phyloP scores from a whole-genome alignment of 768 basidiomycete genomes.

The Cubamyces lactineus region DNA sequence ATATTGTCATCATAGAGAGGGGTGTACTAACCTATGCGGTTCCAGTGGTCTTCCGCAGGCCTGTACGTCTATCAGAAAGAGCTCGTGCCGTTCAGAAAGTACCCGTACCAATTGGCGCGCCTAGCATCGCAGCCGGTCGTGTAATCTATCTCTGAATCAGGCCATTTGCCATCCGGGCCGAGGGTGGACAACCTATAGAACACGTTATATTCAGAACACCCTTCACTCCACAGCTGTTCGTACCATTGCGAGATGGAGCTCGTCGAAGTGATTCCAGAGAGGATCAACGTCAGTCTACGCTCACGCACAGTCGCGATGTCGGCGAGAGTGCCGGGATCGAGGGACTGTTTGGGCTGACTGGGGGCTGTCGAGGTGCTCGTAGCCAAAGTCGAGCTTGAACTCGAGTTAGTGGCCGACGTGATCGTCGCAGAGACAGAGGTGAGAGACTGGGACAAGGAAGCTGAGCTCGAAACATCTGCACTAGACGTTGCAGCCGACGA shows the following conservation, averaged over 20 bases:
- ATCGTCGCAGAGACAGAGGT: not conserved
- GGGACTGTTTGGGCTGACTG: conserved; percentile 9
- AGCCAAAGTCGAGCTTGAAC: not conserved
- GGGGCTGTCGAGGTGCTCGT: conserved; percentile 2
- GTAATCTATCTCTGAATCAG: conserved; percentile 59
- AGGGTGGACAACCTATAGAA: conserved; percentile 50
- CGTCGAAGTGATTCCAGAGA: conserved; percentile 33
- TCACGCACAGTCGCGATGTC: conserved; percentile 41
- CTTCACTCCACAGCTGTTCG: not conserved
- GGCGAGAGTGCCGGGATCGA: conserved; percentile 28
- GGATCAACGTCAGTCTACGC: conserved; percentile 47
- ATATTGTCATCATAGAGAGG: not conserved
- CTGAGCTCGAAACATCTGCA: not conserved
- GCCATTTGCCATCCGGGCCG: conserved; percentile 51
- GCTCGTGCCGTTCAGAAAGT: not conserved
- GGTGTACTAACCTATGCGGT: conserved; percentile 47
- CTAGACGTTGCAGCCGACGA: not conserved
- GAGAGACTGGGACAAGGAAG: not conserved
- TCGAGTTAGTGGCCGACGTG: not conserved
- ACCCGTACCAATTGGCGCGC: conserved; percentile 62
- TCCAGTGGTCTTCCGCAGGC: conserved; percentile 37
- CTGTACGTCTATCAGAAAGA: conserved; percentile 5
- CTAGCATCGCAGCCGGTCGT: conserved; percentile 63
- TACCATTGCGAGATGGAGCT: conserved; percentile 6
- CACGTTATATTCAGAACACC: not conserved